Base-by-base conservation (phyloP, 2,329 filamentous ascomycete species). In the Chaetomiaceae sp. region DNA sequence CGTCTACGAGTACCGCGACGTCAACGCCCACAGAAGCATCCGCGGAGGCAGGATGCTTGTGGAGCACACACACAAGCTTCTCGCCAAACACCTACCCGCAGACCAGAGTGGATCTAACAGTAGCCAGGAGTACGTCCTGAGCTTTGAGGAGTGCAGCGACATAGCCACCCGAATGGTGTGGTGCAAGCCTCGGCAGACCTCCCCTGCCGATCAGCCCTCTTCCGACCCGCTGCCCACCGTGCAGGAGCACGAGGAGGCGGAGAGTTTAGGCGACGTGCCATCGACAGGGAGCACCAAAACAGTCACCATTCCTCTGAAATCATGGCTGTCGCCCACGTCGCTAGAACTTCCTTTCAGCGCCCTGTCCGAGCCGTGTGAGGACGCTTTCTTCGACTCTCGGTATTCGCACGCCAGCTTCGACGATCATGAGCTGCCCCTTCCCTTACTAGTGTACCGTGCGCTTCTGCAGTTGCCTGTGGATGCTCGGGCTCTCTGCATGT, bases 1-100 rank as follows among this genome's bases (percentile, higher is more conserved):
- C 6, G 75, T 97, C 6, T 97, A 90, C 61, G 93, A 98, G 66
- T 95, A 89, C 63, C 83, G 87, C 44, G 89, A 95, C 62, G 79
- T 95, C 1, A 73, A 75, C 14, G 80, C 79, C 44, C 78, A 74
- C 47, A 76, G 87, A 44, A 91, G 79, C 32, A 73, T 87, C 12
- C 76, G 93, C 54, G 89, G 81, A 27, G 88, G 84, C 49, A 90
- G 83, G 59, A 64, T 77, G 47, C 68, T 97, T 17, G 76, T 84
- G 35, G 74, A 84, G 56, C 77, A 83, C 47, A 82, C 88, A 57
- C 86, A 83, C 56, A 76, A 75, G 46, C 62, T 86, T 15, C 63
- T 91, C 3, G 74, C 75, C 17, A 65, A 71, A 18, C 65, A 69
- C 48, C 60, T 73, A 14, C 42, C 49, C 18, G 43, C 52, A 61